Conservation (phyloP, 2,329 filamentous ascomycete genomes). For the Scopulariopsis brevicaulis region DNA sequence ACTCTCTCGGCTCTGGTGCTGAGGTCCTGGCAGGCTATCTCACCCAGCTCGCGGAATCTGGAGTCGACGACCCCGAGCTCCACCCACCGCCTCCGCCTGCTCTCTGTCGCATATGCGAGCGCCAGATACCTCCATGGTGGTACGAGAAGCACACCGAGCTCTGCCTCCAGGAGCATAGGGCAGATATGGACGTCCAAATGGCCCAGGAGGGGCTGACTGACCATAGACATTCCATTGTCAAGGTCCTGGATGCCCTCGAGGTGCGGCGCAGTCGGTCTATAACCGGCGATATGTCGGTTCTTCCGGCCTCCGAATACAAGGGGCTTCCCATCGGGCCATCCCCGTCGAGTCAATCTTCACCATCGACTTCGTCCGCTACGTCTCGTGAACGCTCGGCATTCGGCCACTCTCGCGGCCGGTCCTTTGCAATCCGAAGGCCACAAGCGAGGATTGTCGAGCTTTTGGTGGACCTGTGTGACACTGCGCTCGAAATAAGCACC, state of each 20-base stretch:
- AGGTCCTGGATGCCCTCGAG: slow-evolving; percentile 85
- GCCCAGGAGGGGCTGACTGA: slow-evolving; percentile 86
- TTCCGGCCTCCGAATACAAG: slow-evolving; percentile 70
- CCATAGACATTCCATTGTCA: slow-evolving; percentile 90
- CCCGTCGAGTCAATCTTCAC: slow-evolving; percentile 59
- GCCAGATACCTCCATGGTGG: slow-evolving; percentile 97
- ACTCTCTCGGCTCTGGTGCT: slow-evolving; percentile 86
- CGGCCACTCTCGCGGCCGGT: slow-evolving; percentile 70
- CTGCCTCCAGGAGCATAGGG: slow-evolving; percentile 88
- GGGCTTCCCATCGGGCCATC: slow-evolving; percentile 72
- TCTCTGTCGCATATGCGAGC: slow-evolving; percentile 92
- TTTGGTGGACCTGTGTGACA: slow-evolving; percentile 90
- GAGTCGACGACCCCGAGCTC: slow-evolving; percentile 61
- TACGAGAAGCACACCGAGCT: slow-evolving; percentile 98
- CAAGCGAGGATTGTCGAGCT: slow-evolving; percentile 90
- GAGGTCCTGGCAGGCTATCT: slow-evolving; percentile 92
- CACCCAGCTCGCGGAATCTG: slow-evolving; percentile 76
- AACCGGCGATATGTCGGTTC: slow-evolving; percentile 37
- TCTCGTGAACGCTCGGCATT: slow-evolving; percentile 64
- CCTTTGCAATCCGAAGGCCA: slow-evolving; percentile 83
- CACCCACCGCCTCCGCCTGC: slow-evolving; percentile 80
- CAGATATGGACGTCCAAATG: slow-evolving; percentile 96
- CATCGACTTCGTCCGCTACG: slow-evolving; percentile 58
- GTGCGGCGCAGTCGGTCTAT: slow-evolving; percentile 57
- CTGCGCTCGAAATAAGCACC: slow-evolving; percentile 85